Evolutionary conservation across 441 rosid species (phyloP).

Genomic region (Arabidopsis hybrid): DNA sequence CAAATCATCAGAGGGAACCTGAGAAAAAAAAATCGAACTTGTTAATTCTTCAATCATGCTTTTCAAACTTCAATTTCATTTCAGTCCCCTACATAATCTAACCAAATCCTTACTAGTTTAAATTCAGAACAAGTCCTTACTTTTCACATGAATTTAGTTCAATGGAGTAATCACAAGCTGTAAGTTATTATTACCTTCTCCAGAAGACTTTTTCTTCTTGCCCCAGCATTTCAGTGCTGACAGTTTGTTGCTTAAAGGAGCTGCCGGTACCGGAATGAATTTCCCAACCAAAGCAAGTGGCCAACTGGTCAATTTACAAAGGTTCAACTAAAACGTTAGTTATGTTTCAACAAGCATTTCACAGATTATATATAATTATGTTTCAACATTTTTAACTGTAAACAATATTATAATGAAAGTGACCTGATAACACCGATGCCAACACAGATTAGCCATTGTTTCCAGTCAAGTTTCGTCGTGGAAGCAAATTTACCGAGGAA

Average conservation of each 20-base stretch:
- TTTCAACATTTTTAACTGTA: slow-evolving; percentile 2
- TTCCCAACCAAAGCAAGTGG: slow-evolving; percentile 83
- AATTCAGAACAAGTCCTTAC: neutral
- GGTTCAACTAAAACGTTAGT: neutral
- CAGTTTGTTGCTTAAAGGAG: slow-evolving; percentile 54
- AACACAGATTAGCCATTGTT: slow-evolving; percentile 72
- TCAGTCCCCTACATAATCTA: neutral
- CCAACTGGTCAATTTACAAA: slow-evolving; percentile 63
- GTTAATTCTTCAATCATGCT: neutral
- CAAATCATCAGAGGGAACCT: slow-evolving; percentile 42
- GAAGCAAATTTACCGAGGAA: slow-evolving; percentile 85
- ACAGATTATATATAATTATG: neutral
- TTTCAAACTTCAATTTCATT: neutral
- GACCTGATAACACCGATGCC: slow-evolving; percentile 73
- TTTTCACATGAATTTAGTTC: neutral
- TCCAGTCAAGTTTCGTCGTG: slow-evolving; percentile 78
- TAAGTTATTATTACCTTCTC: slow-evolving; percentile 36
- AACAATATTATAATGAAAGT: neutral
- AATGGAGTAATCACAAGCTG: neutral
- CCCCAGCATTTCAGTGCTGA: slow-evolving; percentile 37
- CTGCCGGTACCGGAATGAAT: slow-evolving; percentile 71
- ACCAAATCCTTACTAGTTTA: neutral
- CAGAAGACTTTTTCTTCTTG: slow-evolving; percentile 42
- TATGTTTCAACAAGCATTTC: slow-evolving; percentile 13
- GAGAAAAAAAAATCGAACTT: neutral